Evolutionary conservation across 306 rosid genomes (phyloP), one percentile per base, ranked within the genome.

Genomic region (Mimosa pudica): DNA sequence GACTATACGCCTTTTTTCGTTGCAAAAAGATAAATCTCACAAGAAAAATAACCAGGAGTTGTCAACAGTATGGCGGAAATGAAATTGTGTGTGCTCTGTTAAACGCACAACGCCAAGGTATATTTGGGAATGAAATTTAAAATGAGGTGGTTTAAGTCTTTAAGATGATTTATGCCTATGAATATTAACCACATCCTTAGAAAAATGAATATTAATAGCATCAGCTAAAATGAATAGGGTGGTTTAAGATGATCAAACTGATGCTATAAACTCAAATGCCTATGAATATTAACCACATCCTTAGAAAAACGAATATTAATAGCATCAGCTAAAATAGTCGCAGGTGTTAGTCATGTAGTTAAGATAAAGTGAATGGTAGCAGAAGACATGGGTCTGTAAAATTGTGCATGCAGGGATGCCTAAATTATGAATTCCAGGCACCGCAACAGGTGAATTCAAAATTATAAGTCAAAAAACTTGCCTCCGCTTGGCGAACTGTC

Each of bases 401-500:
- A 75, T 61, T 67, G 73, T 75, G 70, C 54, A 35, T 8, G 41
- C 71, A 33, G 32, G 68, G 78, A 54, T 71, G 45, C 68, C 9
- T 58, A 55, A 46, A 64, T 33, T 55, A 32, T 46, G 48, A 58
- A 41, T 73, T 60, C 77, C 42, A 62, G 74, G 74, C 33, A 49
- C 71, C n/a, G 16, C 51, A 41, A 66, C 71, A 54, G 33, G 71
- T 76, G 42, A n/a, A 73, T 36, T 77, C 74, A 35, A n/a, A 73
- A 51, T 57, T 42, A 83, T 51, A 16, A 79, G 82, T 77, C 42
- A 73, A 73, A 73, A 73, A 74, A 80, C 98, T 89, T 84, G 81
- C 99, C 99, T 93, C 96, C 68, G 83, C 81, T 83, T 85, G 98
- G 82, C 78, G 99, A 78, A 8, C 63, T 2, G 81, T 70, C 44